These are phyloP conservation scores for Escovopsis weberi DNA, from an alignment of 2,329 filamentous ascomycete genomes.

Conservation along the genomic window DNA sequence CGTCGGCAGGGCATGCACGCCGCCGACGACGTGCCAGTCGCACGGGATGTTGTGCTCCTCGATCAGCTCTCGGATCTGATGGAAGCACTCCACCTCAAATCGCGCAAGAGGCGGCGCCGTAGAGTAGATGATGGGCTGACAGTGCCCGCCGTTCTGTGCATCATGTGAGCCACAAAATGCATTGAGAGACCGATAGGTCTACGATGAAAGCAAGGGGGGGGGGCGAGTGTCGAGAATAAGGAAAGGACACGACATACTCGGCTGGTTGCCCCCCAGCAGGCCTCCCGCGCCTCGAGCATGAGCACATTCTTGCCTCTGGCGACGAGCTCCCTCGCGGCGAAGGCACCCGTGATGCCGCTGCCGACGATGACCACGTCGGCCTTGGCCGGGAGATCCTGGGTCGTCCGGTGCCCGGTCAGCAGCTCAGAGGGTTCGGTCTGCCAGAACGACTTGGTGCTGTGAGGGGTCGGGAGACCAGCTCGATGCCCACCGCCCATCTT, in stretches of 20 bases:
- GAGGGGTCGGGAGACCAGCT: slow-evolving; percentile 43
- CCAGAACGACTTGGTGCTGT: slow-evolving; percentile 58
- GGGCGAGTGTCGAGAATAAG: background rate
- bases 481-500: slow-evolving; percentile 11
- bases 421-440: slow-evolving; percentile 50
- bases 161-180: background rate
- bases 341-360: slow-evolving; percentile 63
- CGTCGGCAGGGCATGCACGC: slow-evolving; percentile 50
- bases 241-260: slow-evolving; percentile 35
- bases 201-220: background rate
- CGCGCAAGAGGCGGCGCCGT: slow-evolving; percentile 44
- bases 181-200: background rate
- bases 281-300: slow-evolving; percentile 65
- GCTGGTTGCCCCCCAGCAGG: slow-evolving; percentile 74
- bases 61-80: slow-evolving; percentile 43
- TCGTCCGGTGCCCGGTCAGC: slow-evolving; percentile 55
- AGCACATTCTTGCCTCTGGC: slow-evolving; percentile 41
- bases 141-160: slow-evolving; percentile 53
- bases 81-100: slow-evolving; percentile 60
- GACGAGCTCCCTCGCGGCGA: slow-evolving; percentile 50
- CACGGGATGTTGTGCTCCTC: slow-evolving; percentile 45
- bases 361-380: slow-evolving; percentile 61
- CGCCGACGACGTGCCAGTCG: slow-evolving; percentile 50
- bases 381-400: slow-evolving; percentile 41
- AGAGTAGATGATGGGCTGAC: slow-evolving; percentile 55